phyloP scores from a whole-genome alignment of 139 green algal species.

The Asterochloris sp. region DNA sequence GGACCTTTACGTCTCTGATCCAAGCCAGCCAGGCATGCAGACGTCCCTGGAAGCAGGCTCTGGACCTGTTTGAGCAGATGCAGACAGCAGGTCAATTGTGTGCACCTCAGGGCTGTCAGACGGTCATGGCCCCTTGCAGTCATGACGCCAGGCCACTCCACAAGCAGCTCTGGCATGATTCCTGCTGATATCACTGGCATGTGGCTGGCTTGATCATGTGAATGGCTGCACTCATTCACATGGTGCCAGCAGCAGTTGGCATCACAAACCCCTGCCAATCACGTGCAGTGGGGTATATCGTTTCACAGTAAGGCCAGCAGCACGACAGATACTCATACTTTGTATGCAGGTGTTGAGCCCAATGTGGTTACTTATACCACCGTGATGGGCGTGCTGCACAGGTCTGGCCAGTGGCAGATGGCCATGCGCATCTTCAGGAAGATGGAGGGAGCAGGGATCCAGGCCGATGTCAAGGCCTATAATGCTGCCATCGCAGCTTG shows the following conservation, averaged over 20 bases:
- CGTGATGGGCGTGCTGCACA: conserved; percentile 34
- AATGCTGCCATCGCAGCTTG: conserved; percentile 59
- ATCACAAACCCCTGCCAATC: no score
- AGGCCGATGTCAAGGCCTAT: conserved; percentile 52
- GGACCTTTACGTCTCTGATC: conserved; percentile 34
- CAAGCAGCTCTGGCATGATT: no score
- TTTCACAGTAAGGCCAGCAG: no score
- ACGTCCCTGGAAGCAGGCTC: conserved; percentile 14
- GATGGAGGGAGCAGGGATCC: conserved; percentile 39
- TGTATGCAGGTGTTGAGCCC: conserved; percentile 25
- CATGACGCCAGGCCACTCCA: no score
- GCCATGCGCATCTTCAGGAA: conserved; percentile 31
- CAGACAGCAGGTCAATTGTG: conserved; percentile 8
- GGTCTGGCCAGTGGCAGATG: conserved; percentile 12
- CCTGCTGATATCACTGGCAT: no score
- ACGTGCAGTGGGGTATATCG: no score
- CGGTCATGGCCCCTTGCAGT: no score
- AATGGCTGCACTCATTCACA: no score
- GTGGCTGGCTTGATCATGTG: no score
- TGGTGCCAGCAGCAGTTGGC: no score
- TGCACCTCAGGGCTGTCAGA: neutral
- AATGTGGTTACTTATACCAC: conserved; percentile 53
- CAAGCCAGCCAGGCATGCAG: conserved; percentile 30
- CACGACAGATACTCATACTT: neutral
- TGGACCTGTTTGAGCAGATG: conserved; percentile 30